A percentile compares a stretch with the other conserved stretches of the same genome.
phyloP scores from a whole-genome alignment of 352 stramenopile genomes.

The Pythium insidiosum region DNA sequence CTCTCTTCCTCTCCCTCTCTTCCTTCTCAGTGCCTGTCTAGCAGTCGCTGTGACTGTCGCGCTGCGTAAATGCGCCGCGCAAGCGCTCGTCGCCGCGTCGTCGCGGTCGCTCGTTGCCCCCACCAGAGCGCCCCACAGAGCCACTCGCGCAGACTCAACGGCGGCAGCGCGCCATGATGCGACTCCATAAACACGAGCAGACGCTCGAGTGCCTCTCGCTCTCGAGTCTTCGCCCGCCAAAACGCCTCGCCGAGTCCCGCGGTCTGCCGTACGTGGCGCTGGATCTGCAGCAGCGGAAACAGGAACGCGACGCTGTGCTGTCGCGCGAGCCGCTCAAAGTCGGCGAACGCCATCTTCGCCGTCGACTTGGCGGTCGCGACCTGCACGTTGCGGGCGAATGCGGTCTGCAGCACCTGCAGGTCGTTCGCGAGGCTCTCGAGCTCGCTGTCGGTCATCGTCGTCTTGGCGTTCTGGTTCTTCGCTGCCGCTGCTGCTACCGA shows the following conservation, averaged over 20 bases:
- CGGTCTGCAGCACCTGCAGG: constrained; percentile 28
- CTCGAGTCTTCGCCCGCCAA: constrained; percentile 35
- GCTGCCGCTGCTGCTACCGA: too few species aligned
- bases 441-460: constrained; percentile 24
- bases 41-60: too few species aligned
- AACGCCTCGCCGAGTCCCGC: constrained; percentile 30
- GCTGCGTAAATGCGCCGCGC: too few species aligned
- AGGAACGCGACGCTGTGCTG: constrained; percentile 42
- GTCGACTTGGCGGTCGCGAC: constrained; percentile 27
- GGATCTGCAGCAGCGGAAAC: constrained; percentile 42
- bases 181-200: constrained; percentile 30
- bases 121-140: too few species aligned
- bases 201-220: constrained; percentile 25
- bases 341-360: constrained; percentile 23
- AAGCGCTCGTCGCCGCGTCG: too few species aligned
- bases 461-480: background rate
- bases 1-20: too few species aligned
- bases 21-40: too few species aligned
- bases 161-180: constrained; percentile 26
- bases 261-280: constrained; percentile 26
- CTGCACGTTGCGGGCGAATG: constrained; percentile 36
- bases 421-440: constrained; percentile 29
- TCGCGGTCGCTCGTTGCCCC: too few species aligned
- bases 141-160: constrained; percentile 29
- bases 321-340: constrained; percentile 40